phyloP scores from a whole-genome alignment of 257 asterid genomes.

The Rauvolfia tetraphylla region DNA sequence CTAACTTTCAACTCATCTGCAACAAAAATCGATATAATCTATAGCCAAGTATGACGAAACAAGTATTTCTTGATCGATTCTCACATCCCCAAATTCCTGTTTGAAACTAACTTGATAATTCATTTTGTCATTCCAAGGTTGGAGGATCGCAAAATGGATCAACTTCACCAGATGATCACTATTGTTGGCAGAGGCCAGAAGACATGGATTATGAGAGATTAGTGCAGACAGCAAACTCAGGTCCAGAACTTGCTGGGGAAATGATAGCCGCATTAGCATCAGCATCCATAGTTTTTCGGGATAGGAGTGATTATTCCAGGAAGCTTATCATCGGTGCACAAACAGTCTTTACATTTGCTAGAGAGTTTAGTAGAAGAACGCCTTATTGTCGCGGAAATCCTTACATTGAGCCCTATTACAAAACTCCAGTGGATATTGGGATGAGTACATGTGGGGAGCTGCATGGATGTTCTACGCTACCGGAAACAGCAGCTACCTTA shows the following conservation, averaged over 20 bases:
- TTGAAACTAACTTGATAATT: background rate
- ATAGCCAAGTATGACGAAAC: conserved; percentile 50
- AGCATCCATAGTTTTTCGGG: conserved; percentile 81
- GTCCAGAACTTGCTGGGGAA: conserved; percentile 78
- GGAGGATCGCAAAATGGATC: conserved; percentile 64
- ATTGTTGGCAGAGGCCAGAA: conserved; percentile 85
- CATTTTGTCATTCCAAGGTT: conserved; percentile 41
- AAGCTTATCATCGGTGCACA: conserved; percentile 54
- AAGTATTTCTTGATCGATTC: background rate
- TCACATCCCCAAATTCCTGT: too few relatives aligned
- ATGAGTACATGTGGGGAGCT: conserved; percentile 79
- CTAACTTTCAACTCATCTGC: conserved; percentile 77
- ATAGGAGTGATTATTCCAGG: conserved; percentile 42
- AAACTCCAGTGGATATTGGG: conserved; percentile 68
- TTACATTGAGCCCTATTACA: conserved; percentile 57
- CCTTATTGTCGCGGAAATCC: conserved; percentile 55
- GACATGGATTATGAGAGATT: conserved; percentile 68
- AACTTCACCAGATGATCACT: conserved; percentile 75
- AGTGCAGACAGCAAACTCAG: conserved; percentile 42
- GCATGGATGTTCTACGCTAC: conserved; percentile 89
- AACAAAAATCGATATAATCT: conserved; percentile 53
- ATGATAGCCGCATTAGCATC: conserved; percentile 86
- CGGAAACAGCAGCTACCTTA: conserved; percentile 52
- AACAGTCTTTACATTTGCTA: conserved; percentile 54
- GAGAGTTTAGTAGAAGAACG: conserved; percentile 33